Conservation (phyloP, 116 monocot genomes). For the Iris pallida region DNA sequence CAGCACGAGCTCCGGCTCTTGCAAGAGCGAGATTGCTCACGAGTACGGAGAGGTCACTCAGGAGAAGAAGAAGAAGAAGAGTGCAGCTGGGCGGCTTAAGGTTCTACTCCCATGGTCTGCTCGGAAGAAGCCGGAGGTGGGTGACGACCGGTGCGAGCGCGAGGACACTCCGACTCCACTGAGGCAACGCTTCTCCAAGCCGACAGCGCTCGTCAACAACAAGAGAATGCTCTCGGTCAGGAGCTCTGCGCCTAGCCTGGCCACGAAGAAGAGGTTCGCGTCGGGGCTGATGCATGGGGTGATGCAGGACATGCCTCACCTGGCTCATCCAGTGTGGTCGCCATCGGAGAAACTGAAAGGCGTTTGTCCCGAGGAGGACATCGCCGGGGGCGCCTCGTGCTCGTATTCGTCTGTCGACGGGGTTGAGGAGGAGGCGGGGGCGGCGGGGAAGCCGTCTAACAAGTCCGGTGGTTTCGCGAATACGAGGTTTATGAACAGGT, state of each 20-base stretch:
- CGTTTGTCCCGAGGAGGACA: conserved; percentile 27
- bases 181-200: conserved; percentile 49
- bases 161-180: conserved; percentile 67
- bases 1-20: conserved; percentile 52
- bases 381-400: conserved; percentile 26
- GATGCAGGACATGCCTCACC: conserved; percentile 70
- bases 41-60: conserved; percentile 7
- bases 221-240: conserved; percentile 58
- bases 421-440: not conserved
- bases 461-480: conserved; percentile 24
- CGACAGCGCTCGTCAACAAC: conserved; percentile 47
- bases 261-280: conserved; percentile 58
- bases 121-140: conserved; percentile 48
- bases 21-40: conserved; percentile 28
- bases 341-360: conserved; percentile 27
- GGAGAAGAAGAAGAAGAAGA: conserved; percentile 22
- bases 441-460: conserved; percentile 11
- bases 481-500: conserved; percentile 54
- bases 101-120: conserved; percentile 53
- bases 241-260: conserved; percentile 45
- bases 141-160: conserved; percentile 30
- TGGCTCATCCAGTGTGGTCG: conserved; percentile 12
- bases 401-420: conserved; percentile 17
- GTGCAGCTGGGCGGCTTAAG: conserved; percentile 59
- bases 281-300: conserved; percentile 72